These are phyloP conservation scores for Croton laevigatus DNA, from an alignment of 441 rosid species.

Conservation along the genomic window DNA sequence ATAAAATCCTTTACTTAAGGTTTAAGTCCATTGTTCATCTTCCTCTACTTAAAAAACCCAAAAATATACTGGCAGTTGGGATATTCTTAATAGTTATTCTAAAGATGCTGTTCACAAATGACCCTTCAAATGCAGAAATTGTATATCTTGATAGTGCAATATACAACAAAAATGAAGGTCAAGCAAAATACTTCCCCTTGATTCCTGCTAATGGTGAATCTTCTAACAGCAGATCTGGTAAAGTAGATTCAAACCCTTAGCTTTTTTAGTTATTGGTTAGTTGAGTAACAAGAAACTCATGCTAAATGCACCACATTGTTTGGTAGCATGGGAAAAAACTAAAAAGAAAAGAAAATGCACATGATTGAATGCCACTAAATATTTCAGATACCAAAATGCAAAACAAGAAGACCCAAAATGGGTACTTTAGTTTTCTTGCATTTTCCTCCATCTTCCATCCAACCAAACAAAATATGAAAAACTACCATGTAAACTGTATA, in stretches of 20 bases:
- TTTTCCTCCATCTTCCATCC: slow-evolving; percentile 24
- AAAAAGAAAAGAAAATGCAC: background rate
- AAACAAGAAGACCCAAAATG: slow-evolving; percentile 12
- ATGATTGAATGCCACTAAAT: background rate
- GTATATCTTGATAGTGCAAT: background rate
- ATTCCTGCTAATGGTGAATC: background rate
- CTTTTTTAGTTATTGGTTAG: background rate
- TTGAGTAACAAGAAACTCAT: slow-evolving; percentile 6
- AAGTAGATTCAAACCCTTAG: slow-evolving; percentile 3
- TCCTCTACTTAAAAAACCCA: background rate
- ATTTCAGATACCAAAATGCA: background rate
- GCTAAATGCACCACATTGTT: background rate
- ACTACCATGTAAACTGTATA: background rate
- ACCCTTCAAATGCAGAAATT: background rate
- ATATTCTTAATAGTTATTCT: background rate
- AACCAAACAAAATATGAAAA: slow-evolving; percentile 12
- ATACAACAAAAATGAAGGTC: background rate
- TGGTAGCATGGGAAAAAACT: slow-evolving; percentile 5
- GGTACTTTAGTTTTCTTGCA: background rate
- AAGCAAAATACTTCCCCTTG: background rate
- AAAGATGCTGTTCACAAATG: background rate
- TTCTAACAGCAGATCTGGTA: slow-evolving; percentile 18
- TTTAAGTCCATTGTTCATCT: background rate
- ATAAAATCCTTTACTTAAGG: too few species aligned
- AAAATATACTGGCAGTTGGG: slow-evolving; percentile 1